phyloP scores from a whole-genome alignment of 2,329 filamentous ascomycete genomes.

The Sarocladium oryzae region DNA sequence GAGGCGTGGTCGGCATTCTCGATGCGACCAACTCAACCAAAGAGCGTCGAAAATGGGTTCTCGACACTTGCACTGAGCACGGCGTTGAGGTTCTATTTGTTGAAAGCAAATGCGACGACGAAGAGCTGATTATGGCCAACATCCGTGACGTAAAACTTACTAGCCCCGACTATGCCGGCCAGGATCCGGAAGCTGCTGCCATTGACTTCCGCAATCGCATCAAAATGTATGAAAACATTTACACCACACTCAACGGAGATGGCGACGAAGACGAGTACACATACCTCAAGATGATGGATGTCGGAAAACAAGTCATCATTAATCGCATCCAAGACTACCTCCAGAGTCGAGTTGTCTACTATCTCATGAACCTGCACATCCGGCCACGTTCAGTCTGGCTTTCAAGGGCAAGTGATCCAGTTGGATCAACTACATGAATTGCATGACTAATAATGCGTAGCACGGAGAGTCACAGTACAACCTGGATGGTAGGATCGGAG shows the following conservation, averaged over 20 bases:
- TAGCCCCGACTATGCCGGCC: constrained; percentile 87
- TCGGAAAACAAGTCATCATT: constrained; percentile 94
- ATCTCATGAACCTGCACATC: constrained; percentile 97
- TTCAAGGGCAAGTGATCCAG: constrained; percentile 59
- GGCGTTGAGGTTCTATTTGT: constrained; percentile 90
- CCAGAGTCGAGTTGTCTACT: constrained; percentile 94
- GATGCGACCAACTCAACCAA: constrained; percentile 98
- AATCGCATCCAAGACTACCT: constrained; percentile 96
- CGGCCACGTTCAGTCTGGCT: constrained; percentile 95
- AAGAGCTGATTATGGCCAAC: constrained; percentile 95
- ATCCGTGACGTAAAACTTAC: constrained; percentile 97
- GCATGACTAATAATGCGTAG: constrained; percentile 32
- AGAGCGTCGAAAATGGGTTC: constrained; percentile 81
- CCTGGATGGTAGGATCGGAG: constrained; percentile 82
- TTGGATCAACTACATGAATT: neutral
- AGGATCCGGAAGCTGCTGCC: constrained; percentile 87
- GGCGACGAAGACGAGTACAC: constrained; percentile 78
- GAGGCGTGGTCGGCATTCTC: constrained; percentile 84
- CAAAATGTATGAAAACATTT: constrained; percentile 94
- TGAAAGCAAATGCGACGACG: constrained; percentile 93
- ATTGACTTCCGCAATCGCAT: constrained; percentile 91
- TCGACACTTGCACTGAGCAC: constrained; percentile 67
- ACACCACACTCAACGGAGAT: constrained; percentile 81
- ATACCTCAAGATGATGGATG: constrained; percentile 96
- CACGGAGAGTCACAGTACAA: constrained; percentile 96